phyloP scores from a whole-genome alignment of 108 stramenopile genomes.

The Fistulifera pelliculosa region DNA sequence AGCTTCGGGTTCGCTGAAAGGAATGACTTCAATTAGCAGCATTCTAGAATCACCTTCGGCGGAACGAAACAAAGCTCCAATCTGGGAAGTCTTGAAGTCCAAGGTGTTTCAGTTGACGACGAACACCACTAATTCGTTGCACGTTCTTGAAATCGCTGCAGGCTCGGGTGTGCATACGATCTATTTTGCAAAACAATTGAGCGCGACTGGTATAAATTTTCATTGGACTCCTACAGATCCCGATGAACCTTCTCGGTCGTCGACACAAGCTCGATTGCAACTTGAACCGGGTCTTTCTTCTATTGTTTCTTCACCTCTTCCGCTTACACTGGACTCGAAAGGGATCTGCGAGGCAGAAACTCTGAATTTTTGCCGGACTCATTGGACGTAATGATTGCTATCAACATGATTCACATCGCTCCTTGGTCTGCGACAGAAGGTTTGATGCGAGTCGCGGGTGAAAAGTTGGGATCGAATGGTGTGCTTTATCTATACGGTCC shows the following conservation, averaged over 20 bases:
- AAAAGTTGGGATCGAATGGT: slow-evolving; percentile 35
- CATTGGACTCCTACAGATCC: slow-evolving; percentile 59
- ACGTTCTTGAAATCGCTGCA: slow-evolving; percentile 56
- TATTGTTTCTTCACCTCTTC: slow-evolving; percentile 20
- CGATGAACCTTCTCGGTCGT: slow-evolving; percentile 17
- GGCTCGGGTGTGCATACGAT: slow-evolving; percentile 34
- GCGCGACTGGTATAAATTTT: slow-evolving; percentile 1
- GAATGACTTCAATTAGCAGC: neutral
- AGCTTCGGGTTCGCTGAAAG: no score
- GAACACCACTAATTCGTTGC: neutral
- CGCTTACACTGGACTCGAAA: slow-evolving; percentile 24
- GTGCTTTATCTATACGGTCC: slow-evolving; percentile 69
- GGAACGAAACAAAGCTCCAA: slow-evolving; percentile 72
- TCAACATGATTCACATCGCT: slow-evolving; percentile 86
- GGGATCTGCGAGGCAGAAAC: slow-evolving; percentile 35
- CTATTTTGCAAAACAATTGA: neutral
- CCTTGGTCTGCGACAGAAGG: slow-evolving; percentile 79
- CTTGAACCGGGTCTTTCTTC: slow-evolving; percentile 4
- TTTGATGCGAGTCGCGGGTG: slow-evolving; percentile 49
- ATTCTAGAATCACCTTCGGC: slow-evolving; percentile 62
- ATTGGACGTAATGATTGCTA: slow-evolving; percentile 52
- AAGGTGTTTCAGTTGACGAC: slow-evolving; percentile 24
- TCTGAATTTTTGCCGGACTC: slow-evolving; percentile 11
- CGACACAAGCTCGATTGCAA: slow-evolving; percentile 31
- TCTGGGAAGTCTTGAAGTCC: slow-evolving; percentile 43